Evolutionary conservation across 129 eudicot genomes (phyloP).

Genomic region (Dittrichia graveolens): DNA sequence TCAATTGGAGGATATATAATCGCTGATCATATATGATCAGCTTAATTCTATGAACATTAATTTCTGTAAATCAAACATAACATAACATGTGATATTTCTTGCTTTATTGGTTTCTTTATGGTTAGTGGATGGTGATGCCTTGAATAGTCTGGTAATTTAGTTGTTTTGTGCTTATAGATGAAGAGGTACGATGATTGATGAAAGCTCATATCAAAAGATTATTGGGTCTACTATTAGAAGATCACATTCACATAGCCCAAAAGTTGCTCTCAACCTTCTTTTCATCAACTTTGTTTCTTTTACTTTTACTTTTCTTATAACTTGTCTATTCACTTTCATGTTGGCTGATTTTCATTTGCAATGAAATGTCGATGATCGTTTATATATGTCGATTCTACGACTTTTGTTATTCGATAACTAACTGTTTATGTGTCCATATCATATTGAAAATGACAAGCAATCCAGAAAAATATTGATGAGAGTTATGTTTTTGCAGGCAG

Average conservation of each 20-base stretch:
- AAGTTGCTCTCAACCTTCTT: constrained; percentile 31
- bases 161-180: constrained; percentile 14
- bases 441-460: background rate
- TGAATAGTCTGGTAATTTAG: constrained; percentile 23
- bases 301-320: constrained; percentile 33
- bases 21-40: no score
- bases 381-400: background rate
- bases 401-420: background rate
- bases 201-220: constrained; percentile 19
- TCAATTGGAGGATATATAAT: no score
- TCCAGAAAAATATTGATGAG: no score
- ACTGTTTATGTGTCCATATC: background rate
- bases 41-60: no score
- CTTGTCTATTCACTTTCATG: constrained; percentile 35
- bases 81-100: constrained; percentile 28
- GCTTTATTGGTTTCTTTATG: constrained; percentile 22
- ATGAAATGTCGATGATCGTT: background rate
- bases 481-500: constrained; percentile 17
- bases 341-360: constrained; percentile 39
- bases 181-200: background rate
- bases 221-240: constrained; percentile 13
- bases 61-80: background rate
- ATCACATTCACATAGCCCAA: constrained; percentile 29
- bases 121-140: constrained; percentile 21
- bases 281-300: constrained; percentile 40